Base-by-base conservation (phyloP, 345 rosid species). In the Hibiscus mutabilis region DNA sequence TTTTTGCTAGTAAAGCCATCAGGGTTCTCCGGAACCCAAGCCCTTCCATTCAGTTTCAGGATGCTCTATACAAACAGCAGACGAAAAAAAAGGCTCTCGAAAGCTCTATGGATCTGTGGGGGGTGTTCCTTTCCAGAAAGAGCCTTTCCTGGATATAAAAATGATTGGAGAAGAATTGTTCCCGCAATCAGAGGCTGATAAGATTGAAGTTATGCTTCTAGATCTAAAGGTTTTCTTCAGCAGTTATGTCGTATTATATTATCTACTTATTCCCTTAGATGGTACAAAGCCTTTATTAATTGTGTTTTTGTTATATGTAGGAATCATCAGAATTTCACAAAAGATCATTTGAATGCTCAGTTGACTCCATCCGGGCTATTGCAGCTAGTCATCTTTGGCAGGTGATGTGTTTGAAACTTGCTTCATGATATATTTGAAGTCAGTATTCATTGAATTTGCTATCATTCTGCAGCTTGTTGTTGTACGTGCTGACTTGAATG, bases 351-450 rank as follows among this genome's bases (percentile, higher is more conserved):
- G 97, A 94, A 79, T 84, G 76, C 78, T 88, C 91, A 31, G 79
- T 92, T 63, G 97, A 90, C 82, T 87, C 97, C 62, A 89, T 92
- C 75, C 88, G 92, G 60, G 92, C 97, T 73, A 81, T 92, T 73
- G 97, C 99, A 61, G 99, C 97, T 61, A 84, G 97, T 81, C 97
- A 92, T 86, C 97, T 90, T 78, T 95, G 99, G 97, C 99, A 90
- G 97, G 99, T 92, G 76, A 81, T 82, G 73, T n/a, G 70, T 82
- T 55, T 56, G 52, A 37, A 69, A 27, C 68, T 57, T 70, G 53
- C 12, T 65, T 61, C 35, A 29, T 25, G 31, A 52, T 57, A 55
- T 74, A 27, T 9, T 52, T 70, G 7, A 61, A 22, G 69, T 72
- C 57, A 71, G 24, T 67, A 29, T 53, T 60, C 61, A 42, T 62